Percentiles rank a stretch among this genome's conserved stretches.
Conservation (phyloP, 441 rosid species). For the Cnidoscolus chayamansa region DNA sequence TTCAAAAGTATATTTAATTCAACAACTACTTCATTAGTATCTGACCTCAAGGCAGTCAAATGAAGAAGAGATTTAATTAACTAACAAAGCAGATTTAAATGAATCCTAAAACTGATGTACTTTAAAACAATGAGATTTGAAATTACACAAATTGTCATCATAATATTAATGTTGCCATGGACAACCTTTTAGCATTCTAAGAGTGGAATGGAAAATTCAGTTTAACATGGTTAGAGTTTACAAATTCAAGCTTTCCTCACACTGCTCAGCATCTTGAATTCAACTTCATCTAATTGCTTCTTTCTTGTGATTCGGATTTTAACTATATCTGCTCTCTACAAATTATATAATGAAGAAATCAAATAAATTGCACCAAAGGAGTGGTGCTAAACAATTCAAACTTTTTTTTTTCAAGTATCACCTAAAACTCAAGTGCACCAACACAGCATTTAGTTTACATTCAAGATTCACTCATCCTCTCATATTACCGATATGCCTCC, state of each 20-base stretch:
- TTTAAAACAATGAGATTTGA: background rate
- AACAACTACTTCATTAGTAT: background rate
- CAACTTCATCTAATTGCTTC: background rate
- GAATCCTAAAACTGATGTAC: slow-evolving; percentile 2
- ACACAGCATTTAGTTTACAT: background rate
- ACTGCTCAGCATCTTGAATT: background rate
- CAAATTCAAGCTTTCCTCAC: background rate
- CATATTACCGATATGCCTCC: background rate
- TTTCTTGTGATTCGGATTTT: background rate
- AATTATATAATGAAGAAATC: background rate
- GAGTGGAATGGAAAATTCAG: background rate
- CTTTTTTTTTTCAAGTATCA: background rate
- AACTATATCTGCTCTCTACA: background rate
- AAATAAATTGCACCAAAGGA: background rate
- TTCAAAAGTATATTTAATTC: slow-evolving; percentile 13
- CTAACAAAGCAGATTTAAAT: background rate
- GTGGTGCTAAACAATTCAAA: background rate
- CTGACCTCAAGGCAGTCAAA: background rate
- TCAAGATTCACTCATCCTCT: background rate
- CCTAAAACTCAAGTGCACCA: background rate
- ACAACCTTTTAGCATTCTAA: background rate
- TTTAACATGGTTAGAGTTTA: background rate
- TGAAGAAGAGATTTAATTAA: background rate
- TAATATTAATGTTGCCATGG: background rate
- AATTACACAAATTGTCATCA: background rate